Base-by-base conservation (phyloP, 2,329 filamentous ascomycete genomes). In the Rosellinia necatrix region DNA sequence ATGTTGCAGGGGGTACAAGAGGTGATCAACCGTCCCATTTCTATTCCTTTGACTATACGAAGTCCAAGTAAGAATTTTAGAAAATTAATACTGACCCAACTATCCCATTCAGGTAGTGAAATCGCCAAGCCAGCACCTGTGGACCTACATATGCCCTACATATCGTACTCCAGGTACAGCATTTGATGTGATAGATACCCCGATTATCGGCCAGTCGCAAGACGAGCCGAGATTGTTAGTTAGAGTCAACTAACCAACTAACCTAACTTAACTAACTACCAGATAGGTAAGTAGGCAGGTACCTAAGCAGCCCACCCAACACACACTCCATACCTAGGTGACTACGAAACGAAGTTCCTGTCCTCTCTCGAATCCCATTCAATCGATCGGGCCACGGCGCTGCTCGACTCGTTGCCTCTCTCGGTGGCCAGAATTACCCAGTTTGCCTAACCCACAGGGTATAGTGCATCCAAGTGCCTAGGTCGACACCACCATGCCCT, bases 1-100 rank as follows among this genome's bases (percentile, higher is more conserved):
- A 8, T 8, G 35, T 29, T 9, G 10, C 7, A 30, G 29, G 44
- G 30, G 43, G 52, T 37, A 38, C 37, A 15, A 15, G 24, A 42
- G 30, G 49, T 29, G 41, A 29, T 19, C 44, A 38, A 58, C 53
- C 49, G 49, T 24, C 19, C 29, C 41, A 17, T 29, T 12, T n/a
- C 8, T 29, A 12, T 30, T 30, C 27, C 27, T 7, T 6, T 13
- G 7, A 30, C 27, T 6, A 30, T 30, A 30, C 27, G 7, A 30
- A 13, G 27, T 6, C 7, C 37, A 40, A 5, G 5, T 21, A 21
- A 9, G 13, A n/a, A 13, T 15, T n/a, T 41, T 19, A 37, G n/a
- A n/a, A n/a, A n/a, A n/a, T n/a, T n/a, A n/a, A n/a, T n/a, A n/a
- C n/a, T n/a, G n/a, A n/a, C n/a, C n/a, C n/a, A 37, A 37, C 34